phyloP scores from a whole-genome alignment of 1,284 basidiomycete genomes.

The Tylopilus sp. region DNA sequence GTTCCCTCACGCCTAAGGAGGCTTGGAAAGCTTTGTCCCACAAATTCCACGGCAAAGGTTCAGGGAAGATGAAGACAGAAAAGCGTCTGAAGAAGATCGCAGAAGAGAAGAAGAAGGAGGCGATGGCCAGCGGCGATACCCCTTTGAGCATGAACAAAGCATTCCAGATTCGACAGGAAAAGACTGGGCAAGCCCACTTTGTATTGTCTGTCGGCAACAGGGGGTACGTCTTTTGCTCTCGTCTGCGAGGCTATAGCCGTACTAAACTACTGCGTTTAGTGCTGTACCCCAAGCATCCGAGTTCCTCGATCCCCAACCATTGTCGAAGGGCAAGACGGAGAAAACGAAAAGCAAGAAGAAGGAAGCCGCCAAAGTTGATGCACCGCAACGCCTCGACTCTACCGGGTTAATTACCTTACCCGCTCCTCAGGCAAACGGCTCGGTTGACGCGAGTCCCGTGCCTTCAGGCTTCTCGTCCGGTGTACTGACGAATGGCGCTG shows the following conservation, averaged over 20 bases:
- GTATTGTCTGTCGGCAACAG: slow-evolving; percentile 90
- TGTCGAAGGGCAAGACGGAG: slow-evolving; percentile 72
- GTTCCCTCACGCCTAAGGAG: slow-evolving; percentile 87
- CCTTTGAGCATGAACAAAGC: slow-evolving; percentile 89
- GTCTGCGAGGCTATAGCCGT: neutral
- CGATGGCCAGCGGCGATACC: slow-evolving; percentile 91
- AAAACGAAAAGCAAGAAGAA: slow-evolving; percentile 75
- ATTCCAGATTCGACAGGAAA: slow-evolving; percentile 87
- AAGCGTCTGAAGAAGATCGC: slow-evolving; percentile 91
- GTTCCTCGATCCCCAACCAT: slow-evolving; percentile 71
- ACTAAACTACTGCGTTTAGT: slow-evolving; percentile 37
- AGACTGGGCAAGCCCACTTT: slow-evolving; percentile 91
- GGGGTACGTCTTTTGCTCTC: slow-evolving; percentile 53
- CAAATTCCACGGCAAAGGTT: slow-evolving; percentile 94
- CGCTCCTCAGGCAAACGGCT: slow-evolving; percentile 47
- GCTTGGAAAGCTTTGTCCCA: slow-evolving; percentile 95
- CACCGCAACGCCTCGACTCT: slow-evolving; percentile 43
- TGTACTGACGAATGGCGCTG: slow-evolving; percentile 39
- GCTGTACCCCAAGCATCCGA: slow-evolving; percentile 77
- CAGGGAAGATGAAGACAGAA: slow-evolving; percentile 92
- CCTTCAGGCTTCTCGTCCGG: slow-evolving; percentile 38
- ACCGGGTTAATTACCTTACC: slow-evolving; percentile 70
- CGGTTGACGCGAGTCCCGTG: slow-evolving; percentile 40
- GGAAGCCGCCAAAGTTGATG: slow-evolving; percentile 52
- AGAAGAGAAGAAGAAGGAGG: slow-evolving; percentile 86